Base-by-base conservation (phyloP, 495 filamentous ascomycete species). In the Aspergillus steynii region DNA sequence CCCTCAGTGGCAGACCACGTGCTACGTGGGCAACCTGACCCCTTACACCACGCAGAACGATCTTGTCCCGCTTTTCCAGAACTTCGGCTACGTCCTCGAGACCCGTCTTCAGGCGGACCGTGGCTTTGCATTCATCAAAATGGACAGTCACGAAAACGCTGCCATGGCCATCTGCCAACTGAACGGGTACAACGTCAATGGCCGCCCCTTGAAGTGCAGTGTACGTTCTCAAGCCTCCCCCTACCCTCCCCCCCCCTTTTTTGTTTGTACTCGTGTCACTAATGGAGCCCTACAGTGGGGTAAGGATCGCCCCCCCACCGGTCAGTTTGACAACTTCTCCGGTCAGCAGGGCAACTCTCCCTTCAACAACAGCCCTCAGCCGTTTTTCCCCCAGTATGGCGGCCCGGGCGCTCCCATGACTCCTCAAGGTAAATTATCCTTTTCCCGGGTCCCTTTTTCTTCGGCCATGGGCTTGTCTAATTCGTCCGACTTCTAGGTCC, bases 101-200 rank as follows among this genome's bases (percentile, higher is more conserved):
- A 97, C 93, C 57, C 91, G 95, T 56, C 95, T 99, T 81, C 95
- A 99, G 75, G 92, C 95, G 55, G 96, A 99, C 72, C 90, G 96
- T 57, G 95, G 95, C 12, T 99, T 99, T 76, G 92, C 95, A 0
- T 99, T 99, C 70, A 89, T 99, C 75, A 99, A 99, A 84, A 97
- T 99, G 94, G 95, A 98, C 67, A 90, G 88, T 4, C 95, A 99
- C 64, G 95, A 99, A 73, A 97, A 98, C 76, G 95, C 95, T 8
- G 93, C 95, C 15, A 96, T 95, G 90, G 92, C 95, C 20, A 99
- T 99, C 69, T 99, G 95, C 75, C 94, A 97, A 68, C 79, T 99
- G 60, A 97, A 90, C 67, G 92, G 93, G 8, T 97, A 97, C 75
- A 95, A 97, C 69, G 95, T 99, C 66, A 96, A 99, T 68, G 95